Conservation (phyloP, 805 yeast species). For the Lachancea waltii region DNA sequence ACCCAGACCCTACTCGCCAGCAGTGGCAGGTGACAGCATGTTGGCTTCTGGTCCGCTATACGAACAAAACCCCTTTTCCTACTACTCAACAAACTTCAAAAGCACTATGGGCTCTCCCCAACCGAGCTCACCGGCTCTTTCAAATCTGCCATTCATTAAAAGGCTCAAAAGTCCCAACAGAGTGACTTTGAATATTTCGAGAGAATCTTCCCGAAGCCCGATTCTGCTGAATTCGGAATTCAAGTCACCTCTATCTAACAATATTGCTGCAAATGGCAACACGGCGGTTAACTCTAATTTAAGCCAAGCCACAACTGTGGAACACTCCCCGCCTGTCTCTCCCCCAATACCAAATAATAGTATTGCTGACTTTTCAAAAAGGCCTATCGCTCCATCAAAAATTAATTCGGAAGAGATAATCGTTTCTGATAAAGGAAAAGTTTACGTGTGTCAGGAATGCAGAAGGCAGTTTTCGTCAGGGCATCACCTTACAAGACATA, state of each 20-base stretch:
- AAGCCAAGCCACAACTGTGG: constrained; percentile 19
- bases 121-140: constrained; percentile 13
- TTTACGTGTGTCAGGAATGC: constrained; percentile 33
- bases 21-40: constrained; percentile 12
- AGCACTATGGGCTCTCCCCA: constrained; percentile 9
- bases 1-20: constrained; percentile 14
- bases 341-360: constrained; percentile 8
- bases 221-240: constrained; percentile 20
- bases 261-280: constrained; percentile 18
- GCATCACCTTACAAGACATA: constrained; percentile 34
- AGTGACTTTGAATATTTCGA: constrained; percentile 29
- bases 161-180: constrained; percentile 30
- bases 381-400: constrained; percentile 21
- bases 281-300: constrained; percentile 16
- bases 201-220: constrained; percentile 30
- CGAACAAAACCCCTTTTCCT: constrained; percentile 18
- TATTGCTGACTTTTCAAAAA: constrained; percentile 8
- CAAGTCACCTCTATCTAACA: constrained; percentile 21
- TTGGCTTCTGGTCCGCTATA: constrained; percentile 23
- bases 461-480: constrained; percentile 34
- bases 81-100: constrained; percentile 12
- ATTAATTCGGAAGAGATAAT: constrained; percentile 29
- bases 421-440: constrained; percentile 31
- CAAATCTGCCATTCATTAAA: constrained; percentile 27
- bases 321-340: constrained; percentile 14